Evolutionary conservation across 2,329 filamentous ascomycete species (phyloP), one percentile per base, ranked within the genome.

Genomic region (Pestalotiopsis sp.): DNA sequence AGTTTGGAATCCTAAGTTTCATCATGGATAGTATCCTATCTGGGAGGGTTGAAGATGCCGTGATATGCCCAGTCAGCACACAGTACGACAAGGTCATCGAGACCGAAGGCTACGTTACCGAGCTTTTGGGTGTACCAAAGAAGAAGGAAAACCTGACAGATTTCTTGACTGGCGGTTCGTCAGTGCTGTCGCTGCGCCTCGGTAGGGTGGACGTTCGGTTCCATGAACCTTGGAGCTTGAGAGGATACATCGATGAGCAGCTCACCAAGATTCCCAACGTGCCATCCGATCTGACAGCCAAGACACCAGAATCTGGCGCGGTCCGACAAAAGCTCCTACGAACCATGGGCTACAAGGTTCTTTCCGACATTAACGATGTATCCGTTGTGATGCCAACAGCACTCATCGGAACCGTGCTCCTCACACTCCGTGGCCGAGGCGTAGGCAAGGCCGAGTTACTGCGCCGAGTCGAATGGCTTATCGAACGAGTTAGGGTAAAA

Each of bases 1-100:
- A 98, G 77, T 98, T 98, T 73, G 96, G 96, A 11, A 98, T 99
- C 69, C 83, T 99, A 36, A 93, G 90, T 75, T 99, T 98, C 75
- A 88, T 98, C 52, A 83, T 99, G 20, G 96, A 99, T 74, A 97
- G 94, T 73, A 86, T 99, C 14, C 83, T 98, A 5, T 97, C 93
- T 0, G 94, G 95, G 0, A 88, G 95, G 6, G 94, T 97, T 0
- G 86, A 97, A 61, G 96, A 99, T 79, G 91, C 94, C 39, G 93
- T 98, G 57, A 94, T 99, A 66, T 97, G 95, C 74, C 96, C 96
- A 0, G 96, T 99, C 60, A 97, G 93, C 79, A 98, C 95, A 0
- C 96, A 99, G 78, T 99, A 99, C 77, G 96, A 99, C 84, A 99
- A 98, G 78, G 96, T 99, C 68, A 97, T 99, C 69, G 96, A 99